A percentile compares a stretch with the other conserved stretches of the same genome.
Evolutionary conservation across 108 stramenopile species (phyloP).

Genomic region (Nitzschia sp.): DNA sequence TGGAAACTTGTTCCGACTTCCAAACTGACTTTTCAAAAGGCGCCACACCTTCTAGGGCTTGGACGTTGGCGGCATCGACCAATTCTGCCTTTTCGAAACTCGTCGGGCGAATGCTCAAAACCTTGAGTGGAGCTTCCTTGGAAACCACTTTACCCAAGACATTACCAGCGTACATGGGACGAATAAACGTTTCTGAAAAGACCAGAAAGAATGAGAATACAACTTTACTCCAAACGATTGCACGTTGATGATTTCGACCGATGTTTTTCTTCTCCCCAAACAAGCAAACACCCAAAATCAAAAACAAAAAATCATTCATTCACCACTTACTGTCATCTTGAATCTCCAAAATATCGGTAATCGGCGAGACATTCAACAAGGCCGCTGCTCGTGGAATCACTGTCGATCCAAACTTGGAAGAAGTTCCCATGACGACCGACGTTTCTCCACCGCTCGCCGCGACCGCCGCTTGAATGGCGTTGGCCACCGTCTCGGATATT

Average conservation of each 20-base stretch:
- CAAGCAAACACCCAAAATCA: no score
- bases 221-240: not conserved
- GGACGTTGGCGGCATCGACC: slow-evolving; percentile 53
- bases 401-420: slow-evolving; percentile 92
- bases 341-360: slow-evolving; percentile 93
- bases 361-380: slow-evolving; percentile 80
- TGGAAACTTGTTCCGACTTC: slow-evolving; percentile 66
- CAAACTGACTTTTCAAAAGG: slow-evolving; percentile 65
- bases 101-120: slow-evolving; percentile 92
- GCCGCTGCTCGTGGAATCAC: slow-evolving; percentile 95
- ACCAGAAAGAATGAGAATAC: slow-evolving; percentile 5
- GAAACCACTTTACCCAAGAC: slow-evolving; percentile 93
- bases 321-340: slow-evolving; percentile 79
- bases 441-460: slow-evolving; percentile 34
- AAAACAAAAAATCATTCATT: no score
- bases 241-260: no score
- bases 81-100: slow-evolving; percentile 95
- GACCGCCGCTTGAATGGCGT: slow-evolving; percentile 50
- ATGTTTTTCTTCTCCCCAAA: not conserved
- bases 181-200: slow-evolving; percentile 84
- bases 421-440: slow-evolving; percentile 78
- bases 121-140: slow-evolving; percentile 66
- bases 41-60: slow-evolving; percentile 50
- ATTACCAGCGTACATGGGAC: slow-evolving; percentile 99
- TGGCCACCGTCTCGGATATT: slow-evolving; percentile 69